Base-by-base conservation (phyloP, 1,284 basidiomycete genomes). In the Apiotrichum montevideense region DNA sequence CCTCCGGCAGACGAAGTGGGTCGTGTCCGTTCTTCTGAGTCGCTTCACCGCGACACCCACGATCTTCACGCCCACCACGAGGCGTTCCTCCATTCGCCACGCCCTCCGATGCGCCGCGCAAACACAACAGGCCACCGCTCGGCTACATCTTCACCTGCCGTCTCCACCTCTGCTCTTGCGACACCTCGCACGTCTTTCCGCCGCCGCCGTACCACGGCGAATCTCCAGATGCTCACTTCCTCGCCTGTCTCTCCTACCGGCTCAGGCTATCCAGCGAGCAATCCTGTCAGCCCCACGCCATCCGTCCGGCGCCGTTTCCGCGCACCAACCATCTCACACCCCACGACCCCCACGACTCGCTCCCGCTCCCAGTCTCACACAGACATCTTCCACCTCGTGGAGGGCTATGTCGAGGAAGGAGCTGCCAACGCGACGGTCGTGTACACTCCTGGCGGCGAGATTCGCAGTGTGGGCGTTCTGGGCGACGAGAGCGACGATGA, bases 391-490 rank as follows among this genome's bases (percentile, higher is more conserved):
- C 54, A 68, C 37, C 65, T 77, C 44, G 71, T 77, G 21, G 72
- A 76, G 46, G 68, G 71, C 6, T 77, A 77, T 56, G 60, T 68
- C 10, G 70, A 70, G 57, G 67, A 67, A 21, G 75, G 75, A 8
- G 72, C 74, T 6, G 74, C 75, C 13, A 75, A 75, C 56, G 63
- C 70, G 51, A 77, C 75, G 35, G 69, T 69, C 4, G 68, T 77
- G n/a, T 74, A 72, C 54, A 66, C 66, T 6, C 67, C 75, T 0
- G 69, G 69, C 15, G 71, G 72, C 10, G 68, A 73, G 56, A 62
- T 72, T 33, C 59, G 61, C 45, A 64, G 65, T 54, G 69, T 72
- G 13, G 68, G 72, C 35, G 69, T 71, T n/a, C 52, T 73, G 35
- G 72, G 69, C 3, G 69, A 68, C 29, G 65, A 67, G 43, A 43